Conservation (phyloP, 208 protist species). For the Strigomonas culicis region DNA sequence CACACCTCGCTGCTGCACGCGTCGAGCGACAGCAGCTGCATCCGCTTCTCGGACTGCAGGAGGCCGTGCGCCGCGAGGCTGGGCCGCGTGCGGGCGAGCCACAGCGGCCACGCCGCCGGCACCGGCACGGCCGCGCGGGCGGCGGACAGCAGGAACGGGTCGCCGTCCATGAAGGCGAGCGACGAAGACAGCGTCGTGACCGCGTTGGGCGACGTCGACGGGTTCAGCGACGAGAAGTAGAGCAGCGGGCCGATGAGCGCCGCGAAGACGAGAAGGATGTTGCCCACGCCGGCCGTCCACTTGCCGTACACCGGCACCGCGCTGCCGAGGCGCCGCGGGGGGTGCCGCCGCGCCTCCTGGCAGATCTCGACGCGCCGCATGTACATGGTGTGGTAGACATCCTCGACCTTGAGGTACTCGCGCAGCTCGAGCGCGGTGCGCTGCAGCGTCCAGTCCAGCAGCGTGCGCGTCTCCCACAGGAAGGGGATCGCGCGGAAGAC, state of each 20-base stretch:
- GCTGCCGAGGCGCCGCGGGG: conserved; percentile 26
- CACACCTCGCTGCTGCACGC: conserved; percentile 55
- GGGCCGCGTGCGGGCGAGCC: conserved; percentile 55
- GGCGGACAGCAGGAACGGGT: conserved; percentile 48
- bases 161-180: conserved; percentile 51
- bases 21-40: conserved; percentile 53
- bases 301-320: conserved; percentile 35
- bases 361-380: conserved; percentile 26
- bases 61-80: conserved; percentile 34
- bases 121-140: conserved; percentile 20
- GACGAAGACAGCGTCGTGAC: conserved; percentile 32
- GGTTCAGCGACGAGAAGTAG: conserved; percentile 89
- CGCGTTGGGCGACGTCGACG: conserved; percentile 43
- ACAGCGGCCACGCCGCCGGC: conserved; percentile 30
- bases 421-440: conserved; percentile 59
- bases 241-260: conserved; percentile 74
- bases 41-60: conserved; percentile 15
- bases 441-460: conserved; percentile 78
- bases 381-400: conserved; percentile 61
- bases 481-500: conserved; percentile 67
- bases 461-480: conserved; percentile 63
- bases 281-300: conserved; percentile 29
- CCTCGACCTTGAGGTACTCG: conserved; percentile 81
- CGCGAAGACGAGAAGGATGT: conserved; percentile 49
- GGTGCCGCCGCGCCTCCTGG: conserved; percentile 5